A percentile compares a stretch with the other conserved stretches of the same genome.
Evolutionary conservation across 768 basidiomycete species (phyloP).

Genomic region (Brasilioporus rufonigricans): DNA sequence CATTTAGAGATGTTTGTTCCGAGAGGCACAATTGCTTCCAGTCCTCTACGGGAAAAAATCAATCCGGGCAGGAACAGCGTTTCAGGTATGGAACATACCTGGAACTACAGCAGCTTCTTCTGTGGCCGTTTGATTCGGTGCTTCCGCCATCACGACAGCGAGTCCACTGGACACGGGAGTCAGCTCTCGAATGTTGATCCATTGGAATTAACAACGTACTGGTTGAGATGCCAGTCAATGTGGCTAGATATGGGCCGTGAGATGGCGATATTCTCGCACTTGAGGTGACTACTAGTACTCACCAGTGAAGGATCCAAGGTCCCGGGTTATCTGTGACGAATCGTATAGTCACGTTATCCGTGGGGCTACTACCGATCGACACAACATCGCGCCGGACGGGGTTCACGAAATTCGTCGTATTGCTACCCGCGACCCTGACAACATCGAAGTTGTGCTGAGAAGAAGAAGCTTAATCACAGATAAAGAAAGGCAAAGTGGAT

Average conservation of each 20-base stretch:
- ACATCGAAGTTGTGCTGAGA: conserved; percentile 38
- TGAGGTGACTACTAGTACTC: not conserved
- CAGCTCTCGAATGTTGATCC: not conserved
- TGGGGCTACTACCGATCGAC: conserved; percentile 23
- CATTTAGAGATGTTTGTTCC: not conserved
- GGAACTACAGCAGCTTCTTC: conserved; percentile 18
- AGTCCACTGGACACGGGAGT: conserved; percentile 19
- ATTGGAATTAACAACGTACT: conserved; percentile 12
- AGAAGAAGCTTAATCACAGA: not conserved
- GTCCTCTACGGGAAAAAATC: conserved; percentile 10
- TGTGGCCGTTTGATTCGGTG: conserved; percentile 1
- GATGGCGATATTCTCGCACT: not conserved
- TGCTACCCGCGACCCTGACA: conserved; percentile 31
- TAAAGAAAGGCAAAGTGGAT: not conserved
- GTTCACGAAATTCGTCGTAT: conserved; percentile 34
- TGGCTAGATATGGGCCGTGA: conserved; percentile 17
- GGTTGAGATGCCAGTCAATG: conserved; percentile 30
- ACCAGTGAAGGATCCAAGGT: conserved; percentile 54
- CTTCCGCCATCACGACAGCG: conserved; percentile 31
- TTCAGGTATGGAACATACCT: conserved; percentile 8
- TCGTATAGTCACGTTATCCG: conserved; percentile 51
- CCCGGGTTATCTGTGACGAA: conserved; percentile 68
- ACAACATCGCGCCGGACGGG: conserved; percentile 38
- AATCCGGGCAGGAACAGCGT: not conserved
- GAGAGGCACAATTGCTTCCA: conserved; percentile 21